Conservation (phyloP, 163 green algal genomes). For the Coccomyxa subellipsoidea region DNA sequence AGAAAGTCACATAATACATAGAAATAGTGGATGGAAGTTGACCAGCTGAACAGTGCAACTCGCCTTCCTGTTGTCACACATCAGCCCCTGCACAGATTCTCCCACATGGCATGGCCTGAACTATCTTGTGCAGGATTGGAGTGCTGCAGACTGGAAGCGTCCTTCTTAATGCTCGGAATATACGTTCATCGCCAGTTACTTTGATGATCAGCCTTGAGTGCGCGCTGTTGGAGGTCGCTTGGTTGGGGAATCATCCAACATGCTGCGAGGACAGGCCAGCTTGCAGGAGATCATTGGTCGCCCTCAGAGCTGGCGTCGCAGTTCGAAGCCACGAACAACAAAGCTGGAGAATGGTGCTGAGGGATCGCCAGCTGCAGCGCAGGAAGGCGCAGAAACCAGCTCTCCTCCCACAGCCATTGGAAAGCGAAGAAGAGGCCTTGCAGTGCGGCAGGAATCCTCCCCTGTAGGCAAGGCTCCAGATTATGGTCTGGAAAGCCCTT, state of each 20-base stretch:
- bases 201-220: no score
- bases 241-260: no score
- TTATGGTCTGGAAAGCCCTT: not conserved
- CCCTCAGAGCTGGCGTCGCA: not conserved
- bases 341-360: not conserved
- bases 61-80: no score
- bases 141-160: no score
- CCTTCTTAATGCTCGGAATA: no score
- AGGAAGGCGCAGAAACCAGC: not conserved
- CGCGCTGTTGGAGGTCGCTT: not conserved
- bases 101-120: no score
- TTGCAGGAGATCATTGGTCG: constrained; percentile 13
- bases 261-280: constrained; percentile 16
- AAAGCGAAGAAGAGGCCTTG: not conserved
- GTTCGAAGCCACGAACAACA: not conserved
- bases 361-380: not conserved
- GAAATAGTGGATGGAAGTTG: no score
- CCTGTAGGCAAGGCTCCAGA: not conserved
- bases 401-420: not conserved
- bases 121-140: no score
- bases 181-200: no score
- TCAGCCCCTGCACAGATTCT: no score
- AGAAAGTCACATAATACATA: no score
- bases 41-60: no score
- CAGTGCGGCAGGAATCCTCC: not conserved